Percentiles rank a stretch among this genome's conserved stretches.
phyloP scores from a whole-genome alignment of 2,329 filamentous ascomycete species.

The Venturia aucupariae region DNA sequence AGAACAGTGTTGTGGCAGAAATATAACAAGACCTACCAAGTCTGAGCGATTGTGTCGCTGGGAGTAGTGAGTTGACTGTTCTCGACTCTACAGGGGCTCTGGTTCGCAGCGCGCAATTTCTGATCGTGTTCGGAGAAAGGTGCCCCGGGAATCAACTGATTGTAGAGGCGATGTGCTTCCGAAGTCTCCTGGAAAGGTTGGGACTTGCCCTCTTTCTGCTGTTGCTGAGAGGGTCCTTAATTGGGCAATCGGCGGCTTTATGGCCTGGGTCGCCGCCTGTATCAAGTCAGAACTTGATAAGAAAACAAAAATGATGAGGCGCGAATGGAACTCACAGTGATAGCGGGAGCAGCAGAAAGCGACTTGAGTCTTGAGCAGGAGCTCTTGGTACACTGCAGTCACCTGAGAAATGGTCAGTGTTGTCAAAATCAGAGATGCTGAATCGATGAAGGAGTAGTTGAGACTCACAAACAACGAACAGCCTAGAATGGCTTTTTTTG shows the following conservation, averaged over 20 bases:
- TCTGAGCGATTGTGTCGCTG: neutral
- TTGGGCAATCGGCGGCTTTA: conserved; percentile 42
- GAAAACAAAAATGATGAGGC: neutral
- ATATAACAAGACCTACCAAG: neutral
- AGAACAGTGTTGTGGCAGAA: neutral
- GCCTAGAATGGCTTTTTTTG: neutral
- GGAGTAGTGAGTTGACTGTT: neutral
- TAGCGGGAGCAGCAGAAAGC: neutral
- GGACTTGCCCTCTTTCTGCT: neutral
- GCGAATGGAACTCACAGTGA: conserved; percentile 4
- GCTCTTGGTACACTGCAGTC: neutral
- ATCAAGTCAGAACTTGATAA: neutral
- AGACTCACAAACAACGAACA: neutral
- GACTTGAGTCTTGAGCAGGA: no score
- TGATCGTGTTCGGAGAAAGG: no score
- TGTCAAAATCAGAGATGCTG: neutral
- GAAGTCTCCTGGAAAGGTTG: neutral
- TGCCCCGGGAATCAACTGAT: neutral
- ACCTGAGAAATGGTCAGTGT: neutral
- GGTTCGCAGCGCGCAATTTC: neutral
- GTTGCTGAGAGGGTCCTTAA: conserved; percentile 40
- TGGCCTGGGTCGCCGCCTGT: conserved; percentile 41
- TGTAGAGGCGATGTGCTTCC: neutral
- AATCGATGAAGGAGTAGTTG: neutral
- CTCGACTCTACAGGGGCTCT: neutral